Percentiles rank a stretch among this genome's conserved stretches.
Conservation (phyloP, 1,284 basidiomycete species). For the Microbotryum violaceum region DNA sequence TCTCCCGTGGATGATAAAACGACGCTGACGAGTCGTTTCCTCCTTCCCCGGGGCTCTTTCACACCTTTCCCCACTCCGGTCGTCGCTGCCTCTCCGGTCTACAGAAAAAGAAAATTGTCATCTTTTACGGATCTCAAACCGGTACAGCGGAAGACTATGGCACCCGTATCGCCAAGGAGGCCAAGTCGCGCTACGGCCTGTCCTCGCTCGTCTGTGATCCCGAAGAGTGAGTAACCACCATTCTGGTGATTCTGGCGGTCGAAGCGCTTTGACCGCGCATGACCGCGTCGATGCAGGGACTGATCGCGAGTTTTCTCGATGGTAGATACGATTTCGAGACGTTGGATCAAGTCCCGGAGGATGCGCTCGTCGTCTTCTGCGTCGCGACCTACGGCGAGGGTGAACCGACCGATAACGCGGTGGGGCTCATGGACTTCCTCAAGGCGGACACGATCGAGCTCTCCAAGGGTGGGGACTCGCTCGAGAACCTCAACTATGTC, state of each 20-base stretch:
- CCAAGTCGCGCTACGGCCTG: slow-evolving; percentile 85
- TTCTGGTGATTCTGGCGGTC: not conserved
- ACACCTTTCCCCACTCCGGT: not conserved
- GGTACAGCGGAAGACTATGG: slow-evolving; percentile 79
- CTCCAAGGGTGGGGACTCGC: slow-evolving; percentile 63
- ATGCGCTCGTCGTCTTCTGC: slow-evolving; percentile 83
- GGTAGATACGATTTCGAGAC: slow-evolving; percentile 81
- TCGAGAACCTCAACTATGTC: slow-evolving; percentile 88
- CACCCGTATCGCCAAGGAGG: slow-evolving; percentile 47
- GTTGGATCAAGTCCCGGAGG: slow-evolving; percentile 79
- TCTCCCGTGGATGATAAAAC: not conserved
- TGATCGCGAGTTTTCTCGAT: no score
- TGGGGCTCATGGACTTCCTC: slow-evolving; percentile 85
- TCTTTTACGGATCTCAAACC: slow-evolving; percentile 94
- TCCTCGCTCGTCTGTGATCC: slow-evolving; percentile 90
- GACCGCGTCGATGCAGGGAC: not conserved
- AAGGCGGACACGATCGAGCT: slow-evolving; percentile 80
- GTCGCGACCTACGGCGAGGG: slow-evolving; percentile 97
- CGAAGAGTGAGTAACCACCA: slow-evolving; percentile 54
- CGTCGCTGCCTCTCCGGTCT: not conserved
- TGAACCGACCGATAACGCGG: slow-evolving; percentile 98
- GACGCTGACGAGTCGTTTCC: not conserved
- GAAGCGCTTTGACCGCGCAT: not conserved
- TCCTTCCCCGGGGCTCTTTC: not conserved
- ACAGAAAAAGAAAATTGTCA: slow-evolving; percentile 79